Evolutionary conservation across 768 basidiomycete genomes (phyloP).

Genomic region (Mrakia gelida): DNA sequence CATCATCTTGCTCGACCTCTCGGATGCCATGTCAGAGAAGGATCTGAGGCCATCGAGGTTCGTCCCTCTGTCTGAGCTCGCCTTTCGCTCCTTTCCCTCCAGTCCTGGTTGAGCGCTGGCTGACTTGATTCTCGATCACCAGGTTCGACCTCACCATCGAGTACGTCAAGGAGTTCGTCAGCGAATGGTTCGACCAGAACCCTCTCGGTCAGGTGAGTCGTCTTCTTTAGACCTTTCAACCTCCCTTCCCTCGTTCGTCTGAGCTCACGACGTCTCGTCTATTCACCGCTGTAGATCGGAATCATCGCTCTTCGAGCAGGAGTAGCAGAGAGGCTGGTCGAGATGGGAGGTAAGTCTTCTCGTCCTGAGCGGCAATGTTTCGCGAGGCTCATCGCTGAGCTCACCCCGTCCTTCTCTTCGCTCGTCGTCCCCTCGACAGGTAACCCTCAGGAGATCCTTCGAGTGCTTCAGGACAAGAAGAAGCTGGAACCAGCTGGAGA

Average conservation of each 20-base stretch:
- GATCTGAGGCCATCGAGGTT: conserved; percentile 81
- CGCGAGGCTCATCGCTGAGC: neutral
- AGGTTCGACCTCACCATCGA: conserved; percentile 85
- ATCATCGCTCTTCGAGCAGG: conserved; percentile 89
- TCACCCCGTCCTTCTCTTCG: neutral
- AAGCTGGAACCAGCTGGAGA: conserved; percentile 87
- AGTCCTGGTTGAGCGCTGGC: too few species aligned
- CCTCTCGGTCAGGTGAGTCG: conserved; percentile 69
- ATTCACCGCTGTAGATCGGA: conserved; percentile 57
- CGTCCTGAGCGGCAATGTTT: neutral
- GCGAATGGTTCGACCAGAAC: conserved; percentile 99
- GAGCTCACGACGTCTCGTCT: neutral
- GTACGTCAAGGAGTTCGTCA: conserved; percentile 83
- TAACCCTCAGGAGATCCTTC: conserved; percentile 94
- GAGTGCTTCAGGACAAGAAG: conserved; percentile 66
- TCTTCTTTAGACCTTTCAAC: neutral
- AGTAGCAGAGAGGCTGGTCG: conserved; percentile 79
- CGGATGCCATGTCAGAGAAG: conserved; percentile 84
- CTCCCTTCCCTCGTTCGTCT: neutral
- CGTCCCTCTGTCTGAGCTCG: neutral
- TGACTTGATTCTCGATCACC: neutral
- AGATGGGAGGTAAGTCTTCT: conserved; percentile 76
- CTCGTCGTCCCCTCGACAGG: conserved; percentile 50
- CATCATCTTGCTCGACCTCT: conserved; percentile 85
- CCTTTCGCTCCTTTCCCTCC: neutral